phyloP scores from a whole-genome alignment of 1,284 basidiomycete genomes.

The Marasmius fiardii region DNA sequence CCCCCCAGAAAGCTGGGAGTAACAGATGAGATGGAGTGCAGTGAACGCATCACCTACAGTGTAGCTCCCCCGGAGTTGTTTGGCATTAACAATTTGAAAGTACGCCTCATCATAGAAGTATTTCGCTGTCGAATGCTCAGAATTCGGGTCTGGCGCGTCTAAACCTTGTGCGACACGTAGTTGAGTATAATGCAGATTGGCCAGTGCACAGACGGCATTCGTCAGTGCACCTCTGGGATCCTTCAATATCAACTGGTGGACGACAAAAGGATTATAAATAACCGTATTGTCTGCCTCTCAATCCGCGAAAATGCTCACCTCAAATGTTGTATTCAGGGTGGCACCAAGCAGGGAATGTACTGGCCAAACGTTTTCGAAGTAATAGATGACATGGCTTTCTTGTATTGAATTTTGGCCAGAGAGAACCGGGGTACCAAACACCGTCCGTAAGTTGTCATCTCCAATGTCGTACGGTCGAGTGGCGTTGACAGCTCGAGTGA shows the following conservation, averaged over 20 bases:
- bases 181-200: constrained; percentile 63
- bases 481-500: too few species aligned
- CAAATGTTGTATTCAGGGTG: constrained; percentile 56
- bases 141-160: constrained; percentile 48
- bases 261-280: not conserved
- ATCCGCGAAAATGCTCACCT: constrained; percentile 34
- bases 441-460: constrained; percentile 18
- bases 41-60: constrained; percentile 68
- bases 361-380: constrained; percentile 62
- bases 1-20: constrained; percentile 63
- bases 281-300: too few species aligned
- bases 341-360: constrained; percentile 52
- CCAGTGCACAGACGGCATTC: constrained; percentile 68
- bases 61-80: constrained; percentile 47
- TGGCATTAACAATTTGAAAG: constrained; percentile 48
- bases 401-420: constrained; percentile 39
- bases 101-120: constrained; percentile 67
- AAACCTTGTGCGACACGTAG: constrained; percentile 58
- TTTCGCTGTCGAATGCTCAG: constrained; percentile 55
- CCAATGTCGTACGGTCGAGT: too few species aligned
- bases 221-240: constrained; percentile 67
- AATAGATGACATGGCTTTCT: constrained; percentile 58
- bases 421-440: constrained; percentile 20
- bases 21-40: constrained; percentile 69
- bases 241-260: constrained; percentile 52